Evolutionary conservation across 345 rosid genomes (phyloP).

Genomic region (Excoecaria cochinchinensis): DNA sequence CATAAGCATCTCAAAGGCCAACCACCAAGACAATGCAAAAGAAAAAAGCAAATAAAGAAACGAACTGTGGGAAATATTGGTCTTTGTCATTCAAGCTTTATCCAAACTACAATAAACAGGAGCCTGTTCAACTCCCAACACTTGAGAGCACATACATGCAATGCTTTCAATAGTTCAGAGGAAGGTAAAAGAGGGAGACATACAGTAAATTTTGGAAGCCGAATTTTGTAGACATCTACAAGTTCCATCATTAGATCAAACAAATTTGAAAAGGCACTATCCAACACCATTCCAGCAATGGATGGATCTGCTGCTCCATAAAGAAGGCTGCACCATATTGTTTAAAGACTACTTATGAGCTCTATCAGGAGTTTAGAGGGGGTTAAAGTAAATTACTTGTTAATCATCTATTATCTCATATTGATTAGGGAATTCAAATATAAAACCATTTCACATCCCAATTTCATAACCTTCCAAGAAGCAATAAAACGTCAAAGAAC

Average conservation of each 20-base stretch:
- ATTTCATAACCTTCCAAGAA: not conserved
- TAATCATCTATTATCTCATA: not conserved
- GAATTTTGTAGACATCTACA: conserved; percentile 38
- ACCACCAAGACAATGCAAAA: not conserved
- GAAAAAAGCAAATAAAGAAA: conserved; percentile 1
- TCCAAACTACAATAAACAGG: not conserved
- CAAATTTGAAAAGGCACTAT: conserved; percentile 39
- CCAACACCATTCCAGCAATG: conserved; percentile 40
- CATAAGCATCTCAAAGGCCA: not conserved
- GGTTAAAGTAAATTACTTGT: not conserved
- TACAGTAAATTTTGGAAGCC: conserved; percentile 40
- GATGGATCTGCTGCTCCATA: conserved; percentile 42
- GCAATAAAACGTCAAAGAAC: conserved; percentile 6
- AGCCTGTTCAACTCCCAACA: not conserved
- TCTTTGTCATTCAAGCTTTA: not conserved
- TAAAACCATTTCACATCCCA: conserved; percentile 2
- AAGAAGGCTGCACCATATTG: conserved; percentile 29
- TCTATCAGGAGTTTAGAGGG: not conserved
- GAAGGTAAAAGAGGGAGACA: not conserved
- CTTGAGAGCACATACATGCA: not conserved
- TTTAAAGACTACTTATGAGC: not conserved
- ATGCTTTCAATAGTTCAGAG: not conserved
- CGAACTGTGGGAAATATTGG: not conserved
- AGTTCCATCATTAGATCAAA: conserved; percentile 42
- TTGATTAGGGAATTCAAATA: not conserved